phyloP scores from a whole-genome alignment of 2,329 filamentous ascomycete species.

The Colletotrichum neosansevieriae region DNA sequence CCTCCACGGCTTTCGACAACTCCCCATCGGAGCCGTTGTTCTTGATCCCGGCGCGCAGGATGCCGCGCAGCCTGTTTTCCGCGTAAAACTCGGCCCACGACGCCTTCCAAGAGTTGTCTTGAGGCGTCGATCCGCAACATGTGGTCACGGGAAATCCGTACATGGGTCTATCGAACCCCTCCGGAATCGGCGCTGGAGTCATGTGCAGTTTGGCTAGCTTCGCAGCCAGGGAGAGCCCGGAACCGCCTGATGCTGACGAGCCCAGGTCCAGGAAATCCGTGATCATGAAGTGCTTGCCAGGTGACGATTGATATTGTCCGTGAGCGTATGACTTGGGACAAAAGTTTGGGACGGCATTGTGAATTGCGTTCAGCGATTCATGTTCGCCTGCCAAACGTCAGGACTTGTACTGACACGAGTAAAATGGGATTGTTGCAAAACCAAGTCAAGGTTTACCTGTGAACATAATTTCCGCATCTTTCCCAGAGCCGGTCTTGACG shows the following conservation, averaged over 20 bases:
- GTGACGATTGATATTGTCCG: conserved; percentile 68
- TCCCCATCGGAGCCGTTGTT: conserved; percentile 75
- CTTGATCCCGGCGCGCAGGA: conserved; percentile 68
- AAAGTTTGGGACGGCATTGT: conserved; percentile 76
- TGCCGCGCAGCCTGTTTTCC: conserved; percentile 76
- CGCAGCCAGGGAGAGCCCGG: conserved; percentile 72
- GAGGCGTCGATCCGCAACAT: conserved; percentile 86
- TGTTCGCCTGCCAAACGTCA: conserved; percentile 75
- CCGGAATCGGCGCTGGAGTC: conserved; percentile 75
- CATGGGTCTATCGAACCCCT: conserved; percentile 68
- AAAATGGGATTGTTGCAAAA: conserved; percentile 14
- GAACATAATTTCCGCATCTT: conserved; percentile 76
- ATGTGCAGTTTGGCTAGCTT: conserved; percentile 86
- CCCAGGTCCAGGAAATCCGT: conserved; percentile 85
- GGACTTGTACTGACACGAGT: not conserved
- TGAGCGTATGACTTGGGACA: conserved; percentile 82
- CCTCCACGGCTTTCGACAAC: conserved; percentile 73
- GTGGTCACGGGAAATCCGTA: conserved; percentile 90
- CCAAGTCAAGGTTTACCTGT: conserved; percentile 57
- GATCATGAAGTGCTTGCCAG: conserved; percentile 68
- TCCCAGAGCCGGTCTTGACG: conserved; percentile 76
- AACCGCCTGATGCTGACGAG: conserved; percentile 54
- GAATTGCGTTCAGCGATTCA: conserved; percentile 85
- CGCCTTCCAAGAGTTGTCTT: conserved; percentile 79
- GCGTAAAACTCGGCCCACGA: conserved; percentile 92